phyloP scores from a whole-genome alignment of 2,329 filamentous ascomycete genomes.

The Pseudogymnoascus sp. region DNA sequence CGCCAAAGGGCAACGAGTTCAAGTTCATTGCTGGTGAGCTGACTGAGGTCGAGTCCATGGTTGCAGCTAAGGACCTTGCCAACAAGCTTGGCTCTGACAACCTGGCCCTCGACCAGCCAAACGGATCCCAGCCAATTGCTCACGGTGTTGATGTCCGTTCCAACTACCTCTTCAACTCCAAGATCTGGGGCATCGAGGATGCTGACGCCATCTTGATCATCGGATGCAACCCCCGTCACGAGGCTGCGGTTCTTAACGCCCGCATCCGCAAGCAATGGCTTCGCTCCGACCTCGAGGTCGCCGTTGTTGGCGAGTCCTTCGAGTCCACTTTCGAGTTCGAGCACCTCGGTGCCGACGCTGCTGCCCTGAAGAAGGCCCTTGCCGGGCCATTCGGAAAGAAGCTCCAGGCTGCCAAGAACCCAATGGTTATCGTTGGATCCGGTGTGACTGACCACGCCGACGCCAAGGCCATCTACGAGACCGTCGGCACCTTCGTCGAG shows the following conservation, averaged over 20 bases:
- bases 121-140: slow-evolving; percentile 74
- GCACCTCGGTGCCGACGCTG: slow-evolving; percentile 74
- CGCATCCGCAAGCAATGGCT: slow-evolving; percentile 98
- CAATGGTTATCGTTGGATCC: slow-evolving; percentile 95
- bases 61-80: slow-evolving; percentile 93
- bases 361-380: slow-evolving; percentile 77
- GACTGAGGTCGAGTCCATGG: slow-evolving; percentile 84
- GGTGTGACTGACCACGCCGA: slow-evolving; percentile 86
- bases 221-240: slow-evolving; percentile 90
- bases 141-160: slow-evolving; percentile 91
- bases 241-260: slow-evolving; percentile 91
- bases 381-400: slow-evolving; percentile 88
- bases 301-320: slow-evolving; percentile 82
- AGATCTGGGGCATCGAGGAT: slow-evolving; percentile 87
- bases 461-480: slow-evolving; percentile 88
- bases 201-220: slow-evolving; percentile 87
- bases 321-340: slow-evolving; percentile 94
- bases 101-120: slow-evolving; percentile 82
- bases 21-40: slow-evolving; percentile 90
- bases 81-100: slow-evolving; percentile 97
- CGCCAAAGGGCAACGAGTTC: slow-evolving; percentile 87
- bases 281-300: slow-evolving; percentile 87
- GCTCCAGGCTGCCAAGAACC: slow-evolving; percentile 76
- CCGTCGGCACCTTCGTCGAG: slow-evolving; percentile 82
- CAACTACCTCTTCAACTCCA: slow-evolving; percentile 96